These are phyloP conservation scores for Penicillium sp. DNA, from an alignment of 2,329 filamentous ascomycete genomes.

Conservation along the genomic window DNA sequence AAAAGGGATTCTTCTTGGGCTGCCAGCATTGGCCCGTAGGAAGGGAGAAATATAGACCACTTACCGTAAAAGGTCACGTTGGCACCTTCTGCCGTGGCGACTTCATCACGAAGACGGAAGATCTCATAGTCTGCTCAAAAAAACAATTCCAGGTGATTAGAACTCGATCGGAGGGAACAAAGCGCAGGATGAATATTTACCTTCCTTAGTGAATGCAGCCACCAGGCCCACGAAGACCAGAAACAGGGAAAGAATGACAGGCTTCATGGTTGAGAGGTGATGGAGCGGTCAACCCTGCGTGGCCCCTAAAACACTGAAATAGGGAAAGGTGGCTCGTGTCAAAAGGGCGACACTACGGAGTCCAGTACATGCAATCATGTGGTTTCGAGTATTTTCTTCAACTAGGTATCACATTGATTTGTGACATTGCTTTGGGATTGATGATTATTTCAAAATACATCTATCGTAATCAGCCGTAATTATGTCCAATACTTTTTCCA, in stretches of 20 bases:
- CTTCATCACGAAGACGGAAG: slow-evolving; percentile 89
- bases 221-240: slow-evolving; percentile 68
- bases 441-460: neutral
- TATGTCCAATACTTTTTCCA: neutral
- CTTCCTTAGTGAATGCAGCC: slow-evolving; percentile 84
- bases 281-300: slow-evolving; percentile 28
- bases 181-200: slow-evolving; percentile 43
- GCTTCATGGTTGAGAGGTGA: slow-evolving; percentile 63
- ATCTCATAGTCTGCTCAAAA: slow-evolving; percentile 82
- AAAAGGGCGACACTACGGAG: no score
- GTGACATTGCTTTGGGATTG: no score
- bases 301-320: slow-evolving; percentile 8
- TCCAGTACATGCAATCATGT: no score
- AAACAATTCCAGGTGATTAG: neutral
- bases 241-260: slow-evolving; percentile 63
- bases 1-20: neutral
- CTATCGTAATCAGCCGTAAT: neutral
- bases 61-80: slow-evolving; percentile 84
- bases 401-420: neutral
- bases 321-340: neutral
- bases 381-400: no score
- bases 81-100: slow-evolving; percentile 70
- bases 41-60: neutral
- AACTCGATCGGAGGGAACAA: neutral
- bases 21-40: neutral